These are phyloP conservation scores for Acorus calamus DNA, from an alignment of 106 monocot species.

Conservation along the genomic window DNA sequence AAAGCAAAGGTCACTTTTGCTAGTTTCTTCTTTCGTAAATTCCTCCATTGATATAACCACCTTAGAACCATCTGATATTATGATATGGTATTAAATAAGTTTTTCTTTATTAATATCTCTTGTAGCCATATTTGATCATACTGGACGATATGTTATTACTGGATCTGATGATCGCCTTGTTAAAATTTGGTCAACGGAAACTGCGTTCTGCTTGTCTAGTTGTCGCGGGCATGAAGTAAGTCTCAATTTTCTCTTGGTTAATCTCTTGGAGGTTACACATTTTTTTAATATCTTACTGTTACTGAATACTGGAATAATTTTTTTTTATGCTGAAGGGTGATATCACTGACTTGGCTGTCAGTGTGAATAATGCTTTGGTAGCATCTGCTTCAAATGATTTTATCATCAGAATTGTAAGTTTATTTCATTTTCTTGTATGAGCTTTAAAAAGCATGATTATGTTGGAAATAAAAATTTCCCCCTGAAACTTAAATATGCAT, in stretches of 20 bases:
- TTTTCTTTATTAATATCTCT: slow-evolving; percentile 2
- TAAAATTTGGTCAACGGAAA: slow-evolving; percentile 98
- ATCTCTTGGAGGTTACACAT: neutral
- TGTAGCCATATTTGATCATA: slow-evolving; percentile 91
- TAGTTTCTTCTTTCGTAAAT: too few relatives aligned
- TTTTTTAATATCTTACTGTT: neutral
- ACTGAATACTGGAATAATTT: neutral
- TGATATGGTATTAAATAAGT: too few relatives aligned
- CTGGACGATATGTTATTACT: slow-evolving; percentile 86
- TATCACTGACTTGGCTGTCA: slow-evolving; percentile 98
- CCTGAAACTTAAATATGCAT: too few relatives aligned
- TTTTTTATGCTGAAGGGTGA: slow-evolving; percentile 57
- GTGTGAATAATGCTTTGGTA: slow-evolving; percentile 91
- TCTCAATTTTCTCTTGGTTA: slow-evolving; percentile 1
- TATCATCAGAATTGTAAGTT: slow-evolving; percentile 90
- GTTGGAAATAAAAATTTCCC: neutral
- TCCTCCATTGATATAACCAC: too few relatives aligned
- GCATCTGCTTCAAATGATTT: slow-evolving; percentile 98
- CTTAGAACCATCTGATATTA: too few relatives aligned
- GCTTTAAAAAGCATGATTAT: neutral
- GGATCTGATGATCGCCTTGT: slow-evolving; percentile 99
- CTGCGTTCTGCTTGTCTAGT: slow-evolving; percentile 90
- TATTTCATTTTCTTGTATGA: neutral
- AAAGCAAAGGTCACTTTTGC: too few relatives aligned
- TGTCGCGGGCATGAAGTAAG: slow-evolving; percentile 96